Conservation (phyloP, 2,329 filamentous ascomycete genomes). For the Trichoderma sp. region DNA sequence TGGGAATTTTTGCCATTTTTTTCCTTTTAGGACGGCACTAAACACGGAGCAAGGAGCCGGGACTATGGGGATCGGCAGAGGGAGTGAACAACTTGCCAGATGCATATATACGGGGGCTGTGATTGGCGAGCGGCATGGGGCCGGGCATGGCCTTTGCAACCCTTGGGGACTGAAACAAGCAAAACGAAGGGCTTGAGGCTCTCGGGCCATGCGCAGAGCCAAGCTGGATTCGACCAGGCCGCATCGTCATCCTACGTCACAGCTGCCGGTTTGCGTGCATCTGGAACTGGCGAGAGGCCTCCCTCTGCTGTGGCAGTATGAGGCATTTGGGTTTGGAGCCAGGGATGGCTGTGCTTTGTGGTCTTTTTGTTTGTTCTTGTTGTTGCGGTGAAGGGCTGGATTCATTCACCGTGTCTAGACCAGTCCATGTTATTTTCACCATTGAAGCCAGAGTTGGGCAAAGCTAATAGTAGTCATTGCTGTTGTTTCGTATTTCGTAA, state of each 20-base stretch:
- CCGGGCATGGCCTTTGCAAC: background rate
- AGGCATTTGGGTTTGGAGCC: slow-evolving; percentile 22
- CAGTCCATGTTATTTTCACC: background rate
- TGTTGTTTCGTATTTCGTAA: background rate
- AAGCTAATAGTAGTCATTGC: background rate
- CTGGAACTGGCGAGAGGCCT: slow-evolving; percentile 3
- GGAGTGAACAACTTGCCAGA: slow-evolving; percentile 16
- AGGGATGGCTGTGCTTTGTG: slow-evolving; percentile 15
- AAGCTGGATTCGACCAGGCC: slow-evolving; percentile 5
- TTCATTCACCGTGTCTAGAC: slow-evolving; percentile 15
- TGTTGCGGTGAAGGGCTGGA: slow-evolving; percentile 16
- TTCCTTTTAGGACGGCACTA: slow-evolving; percentile 5
- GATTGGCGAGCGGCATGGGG: slow-evolving; percentile 11
- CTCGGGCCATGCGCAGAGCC: background rate
- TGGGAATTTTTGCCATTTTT: slow-evolving; percentile 11
- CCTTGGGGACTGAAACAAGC: background rate
- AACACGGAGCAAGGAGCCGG: slow-evolving; percentile 13
- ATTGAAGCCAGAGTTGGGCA: background rate
- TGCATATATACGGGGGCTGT: slow-evolving; percentile 6
- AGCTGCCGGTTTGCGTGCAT: background rate
- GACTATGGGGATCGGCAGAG: slow-evolving; percentile 22
- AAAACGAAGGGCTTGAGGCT: slow-evolving; percentile 3
- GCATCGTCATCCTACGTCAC: slow-evolving; percentile 23
- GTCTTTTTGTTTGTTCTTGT: background rate
- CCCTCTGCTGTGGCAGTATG: slow-evolving; percentile 10